These are phyloP conservation scores for Leucocoprinus sp. DNA, from an alignment of 768 basidiomycete species.

Conservation along the genomic window DNA sequence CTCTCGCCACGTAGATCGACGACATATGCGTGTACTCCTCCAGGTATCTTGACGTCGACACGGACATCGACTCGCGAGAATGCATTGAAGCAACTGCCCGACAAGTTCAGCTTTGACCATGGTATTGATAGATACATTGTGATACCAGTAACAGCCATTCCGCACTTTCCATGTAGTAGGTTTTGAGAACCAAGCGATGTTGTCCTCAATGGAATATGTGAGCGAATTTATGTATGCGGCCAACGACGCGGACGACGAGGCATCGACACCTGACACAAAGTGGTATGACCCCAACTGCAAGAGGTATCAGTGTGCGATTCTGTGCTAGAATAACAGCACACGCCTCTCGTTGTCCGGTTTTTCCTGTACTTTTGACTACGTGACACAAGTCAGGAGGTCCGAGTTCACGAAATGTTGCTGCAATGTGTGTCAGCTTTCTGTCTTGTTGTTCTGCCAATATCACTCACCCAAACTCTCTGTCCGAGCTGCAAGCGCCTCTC, in stretches of 20 bases:
- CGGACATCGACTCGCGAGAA: conserved; percentile 95
- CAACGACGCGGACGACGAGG: conserved; percentile 93
- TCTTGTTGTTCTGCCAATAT: conserved; percentile 4
- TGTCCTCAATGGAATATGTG: conserved; percentile 92
- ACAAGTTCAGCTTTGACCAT: not conserved
- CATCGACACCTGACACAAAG: conserved; percentile 97
- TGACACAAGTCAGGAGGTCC: conserved; percentile 97
- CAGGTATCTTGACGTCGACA: conserved; percentile 97
- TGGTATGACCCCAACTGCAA: conserved; percentile 89
- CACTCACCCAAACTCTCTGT: conserved; percentile 86
- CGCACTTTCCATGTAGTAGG: conserved; percentile 82
- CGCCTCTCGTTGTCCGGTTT: conserved; percentile 81
- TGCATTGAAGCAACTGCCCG: conserved; percentile 85
- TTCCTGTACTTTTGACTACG: conserved; percentile 86
- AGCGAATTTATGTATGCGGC: conserved; percentile 98
- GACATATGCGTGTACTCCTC: conserved; percentile 90
- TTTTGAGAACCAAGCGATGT: conserved; percentile 86
- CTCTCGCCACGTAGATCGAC: conserved; percentile 92
- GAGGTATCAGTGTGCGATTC: conserved; percentile 5
- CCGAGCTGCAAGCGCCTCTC: conserved; percentile 80
- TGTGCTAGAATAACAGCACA: conserved; percentile 21
- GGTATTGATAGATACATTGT: conserved; percentile 18
- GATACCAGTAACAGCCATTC: conserved; percentile 88
- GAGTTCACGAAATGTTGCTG: conserved; percentile 93
- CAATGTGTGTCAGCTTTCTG: conserved; percentile 16